Evolutionary conservation across 1,139 yeast genomes (phyloP).

Genomic region (Scheffersomyces segobiensis): DNA sequence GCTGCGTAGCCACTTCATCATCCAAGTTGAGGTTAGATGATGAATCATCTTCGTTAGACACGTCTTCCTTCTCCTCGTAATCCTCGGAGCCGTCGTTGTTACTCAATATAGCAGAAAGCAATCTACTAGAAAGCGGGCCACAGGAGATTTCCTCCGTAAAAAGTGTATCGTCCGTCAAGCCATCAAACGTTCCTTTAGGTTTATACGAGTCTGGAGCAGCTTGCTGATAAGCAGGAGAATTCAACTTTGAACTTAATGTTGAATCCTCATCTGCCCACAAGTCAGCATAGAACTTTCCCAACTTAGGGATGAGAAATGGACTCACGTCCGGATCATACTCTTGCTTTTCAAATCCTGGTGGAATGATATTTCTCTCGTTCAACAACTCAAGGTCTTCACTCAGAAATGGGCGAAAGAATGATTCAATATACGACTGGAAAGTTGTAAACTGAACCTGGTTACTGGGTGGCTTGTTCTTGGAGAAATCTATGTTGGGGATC

Average conservation of each 20-base stretch:
- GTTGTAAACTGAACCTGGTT: slow-evolving; percentile 93
- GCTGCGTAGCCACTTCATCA: slow-evolving; percentile 38
- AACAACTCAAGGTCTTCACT: slow-evolving; percentile 83
- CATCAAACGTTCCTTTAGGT: slow-evolving; percentile 64
- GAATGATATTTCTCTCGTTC: slow-evolving; percentile 57
- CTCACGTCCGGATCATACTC: slow-evolving; percentile 66
- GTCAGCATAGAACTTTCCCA: slow-evolving; percentile 80
- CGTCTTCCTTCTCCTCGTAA: slow-evolving; percentile 21
- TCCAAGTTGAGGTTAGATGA: slow-evolving; percentile 4
- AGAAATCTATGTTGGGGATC: slow-evolving; percentile 84
- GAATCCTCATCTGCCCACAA: slow-evolving; percentile 86
- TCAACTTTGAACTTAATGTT: slow-evolving; percentile 41
- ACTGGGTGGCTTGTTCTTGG: slow-evolving; percentile 75
- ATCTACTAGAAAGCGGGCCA: slow-evolving; percentile 88
- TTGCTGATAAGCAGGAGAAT: slow-evolving; percentile 38
- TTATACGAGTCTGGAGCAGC: slow-evolving; percentile 46
- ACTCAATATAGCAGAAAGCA: slow-evolving; percentile 75
- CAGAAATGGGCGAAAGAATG: slow-evolving; percentile 71
- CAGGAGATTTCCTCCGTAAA: slow-evolving; percentile 79
- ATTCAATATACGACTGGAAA: slow-evolving; percentile 81
- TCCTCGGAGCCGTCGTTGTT: slow-evolving; percentile 45
- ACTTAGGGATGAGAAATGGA: slow-evolving; percentile 75
- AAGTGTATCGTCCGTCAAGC: slow-evolving; percentile 60
- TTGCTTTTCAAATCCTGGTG: slow-evolving; percentile 47
- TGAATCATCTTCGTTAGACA: slow-evolving; percentile 5